These are phyloP conservation scores for Malus hybrid DNA, from an alignment of 331 rosid genomes.

Conservation along the genomic window DNA sequence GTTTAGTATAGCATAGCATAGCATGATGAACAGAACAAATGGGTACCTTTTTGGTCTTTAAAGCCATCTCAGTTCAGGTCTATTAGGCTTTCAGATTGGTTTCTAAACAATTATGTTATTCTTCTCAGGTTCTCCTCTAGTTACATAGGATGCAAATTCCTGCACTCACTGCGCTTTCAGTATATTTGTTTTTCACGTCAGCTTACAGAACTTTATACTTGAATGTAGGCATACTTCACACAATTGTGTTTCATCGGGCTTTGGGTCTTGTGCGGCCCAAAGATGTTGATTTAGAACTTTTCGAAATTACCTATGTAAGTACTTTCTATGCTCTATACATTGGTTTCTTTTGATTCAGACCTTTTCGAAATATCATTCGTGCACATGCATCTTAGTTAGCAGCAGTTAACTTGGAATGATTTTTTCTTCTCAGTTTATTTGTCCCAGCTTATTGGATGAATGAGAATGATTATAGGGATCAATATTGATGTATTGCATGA, in stretches of 20 bases:
- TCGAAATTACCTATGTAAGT: constrained; percentile 86
- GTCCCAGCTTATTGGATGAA: neutral
- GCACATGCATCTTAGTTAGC: neutral
- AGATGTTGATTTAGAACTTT: constrained; percentile 83
- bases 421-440: neutral
- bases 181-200: neutral
- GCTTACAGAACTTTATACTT: neutral
- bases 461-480: neutral
- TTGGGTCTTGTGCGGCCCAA: constrained; percentile 96
- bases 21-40: neutral
- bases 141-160: neutral
- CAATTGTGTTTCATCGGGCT: constrained; percentile 86
- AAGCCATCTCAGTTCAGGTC: too few species aligned
- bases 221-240: constrained; percentile 83
- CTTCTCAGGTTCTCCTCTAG: neutral
- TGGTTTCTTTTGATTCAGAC: neutral
- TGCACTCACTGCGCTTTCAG: neutral
- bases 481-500: neutral
- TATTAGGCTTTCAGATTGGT: neutral
- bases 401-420: neutral
- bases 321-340: neutral
- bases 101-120: neutral
- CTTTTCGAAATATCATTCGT: neutral
- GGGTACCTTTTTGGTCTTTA: neutral
- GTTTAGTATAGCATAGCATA: neutral